phyloP scores from a whole-genome alignment of 2,329 filamentous ascomycete species.

The Aspergillus sp. region DNA sequence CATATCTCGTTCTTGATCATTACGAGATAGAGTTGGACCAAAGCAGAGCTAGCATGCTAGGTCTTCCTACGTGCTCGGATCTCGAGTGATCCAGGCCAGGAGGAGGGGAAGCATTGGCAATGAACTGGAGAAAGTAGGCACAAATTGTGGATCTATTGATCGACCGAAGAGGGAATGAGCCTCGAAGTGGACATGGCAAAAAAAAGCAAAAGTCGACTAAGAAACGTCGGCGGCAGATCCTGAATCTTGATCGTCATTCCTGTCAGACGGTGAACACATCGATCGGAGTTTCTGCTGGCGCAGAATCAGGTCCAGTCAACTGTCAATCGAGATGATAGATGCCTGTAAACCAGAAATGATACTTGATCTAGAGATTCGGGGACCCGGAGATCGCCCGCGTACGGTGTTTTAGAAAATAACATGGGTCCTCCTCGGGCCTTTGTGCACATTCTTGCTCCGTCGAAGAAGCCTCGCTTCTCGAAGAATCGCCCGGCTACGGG shows the following conservation, averaged over 20 bases:
- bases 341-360: not conserved
- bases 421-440: not conserved
- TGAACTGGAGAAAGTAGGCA: constrained; percentile 13
- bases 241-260: constrained; percentile 13
- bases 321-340: not conserved
- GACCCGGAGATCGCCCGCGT: not conserved
- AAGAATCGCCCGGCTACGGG: not conserved
- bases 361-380: not conserved
- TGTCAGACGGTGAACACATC: constrained; percentile 10
- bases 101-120: constrained; percentile 7
- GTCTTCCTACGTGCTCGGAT: constrained; percentile 15
- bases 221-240: constrained; percentile 17
- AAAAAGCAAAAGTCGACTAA: constrained; percentile 8
- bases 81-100: constrained; percentile 8
- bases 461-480: not conserved
- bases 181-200: not conserved
- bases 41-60: constrained; percentile 15
- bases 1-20: constrained; percentile 22
- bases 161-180: constrained; percentile 6
- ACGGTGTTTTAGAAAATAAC: not conserved
- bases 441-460: not conserved
- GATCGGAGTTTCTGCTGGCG: constrained; percentile 11
- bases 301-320: constrained; percentile 1
- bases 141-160: constrained; percentile 17
- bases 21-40: constrained; percentile 23